These are phyloP conservation scores for Spizellomyces punctatus DNA, from an alignment of 192 early-diverging fungal species.

Conservation along the genomic window DNA sequence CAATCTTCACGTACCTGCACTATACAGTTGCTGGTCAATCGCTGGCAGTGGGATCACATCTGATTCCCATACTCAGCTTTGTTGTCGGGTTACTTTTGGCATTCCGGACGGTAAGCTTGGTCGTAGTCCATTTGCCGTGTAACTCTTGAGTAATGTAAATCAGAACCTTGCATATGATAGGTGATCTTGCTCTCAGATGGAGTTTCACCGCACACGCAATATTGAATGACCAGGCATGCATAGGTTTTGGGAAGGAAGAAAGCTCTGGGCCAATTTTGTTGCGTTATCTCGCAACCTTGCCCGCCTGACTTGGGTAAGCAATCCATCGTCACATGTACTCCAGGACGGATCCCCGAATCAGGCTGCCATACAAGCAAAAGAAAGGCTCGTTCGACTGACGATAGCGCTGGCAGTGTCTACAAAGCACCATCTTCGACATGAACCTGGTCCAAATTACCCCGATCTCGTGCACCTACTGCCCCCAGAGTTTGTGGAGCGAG, in stretches of 20 bases:
- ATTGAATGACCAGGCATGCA: constrained; percentile 47
- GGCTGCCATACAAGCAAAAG: constrained; percentile 37
- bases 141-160: too few relatives aligned
- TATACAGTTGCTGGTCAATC: constrained; percentile 2
- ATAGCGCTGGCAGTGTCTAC: constrained; percentile 68
- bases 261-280: constrained; percentile 72
- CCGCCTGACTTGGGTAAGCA: constrained; percentile 65
- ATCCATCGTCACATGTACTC: neutral
- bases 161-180: too few relatives aligned
- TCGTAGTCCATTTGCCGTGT: too few relatives aligned
- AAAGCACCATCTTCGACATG: constrained; percentile 77
- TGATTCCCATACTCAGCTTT: constrained; percentile 34
- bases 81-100: constrained; percentile 63
- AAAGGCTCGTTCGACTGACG: constrained; percentile 69
- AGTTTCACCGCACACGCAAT: too few relatives aligned
- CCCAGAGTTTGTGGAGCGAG: constrained; percentile 37
- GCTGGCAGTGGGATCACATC: neutral
- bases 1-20: neutral
- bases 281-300: constrained; percentile 67
- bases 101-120: constrained; percentile 59
- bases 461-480: constrained; percentile 62
- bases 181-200: too few relatives aligned
- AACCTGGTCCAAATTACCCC: constrained; percentile 60
- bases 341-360: constrained; percentile 5
- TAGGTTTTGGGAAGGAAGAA: constrained; percentile 74